These are phyloP conservation scores for Gaultheria prostrata DNA, from an alignment of 148 eudicot species.

Conservation along the genomic window DNA sequence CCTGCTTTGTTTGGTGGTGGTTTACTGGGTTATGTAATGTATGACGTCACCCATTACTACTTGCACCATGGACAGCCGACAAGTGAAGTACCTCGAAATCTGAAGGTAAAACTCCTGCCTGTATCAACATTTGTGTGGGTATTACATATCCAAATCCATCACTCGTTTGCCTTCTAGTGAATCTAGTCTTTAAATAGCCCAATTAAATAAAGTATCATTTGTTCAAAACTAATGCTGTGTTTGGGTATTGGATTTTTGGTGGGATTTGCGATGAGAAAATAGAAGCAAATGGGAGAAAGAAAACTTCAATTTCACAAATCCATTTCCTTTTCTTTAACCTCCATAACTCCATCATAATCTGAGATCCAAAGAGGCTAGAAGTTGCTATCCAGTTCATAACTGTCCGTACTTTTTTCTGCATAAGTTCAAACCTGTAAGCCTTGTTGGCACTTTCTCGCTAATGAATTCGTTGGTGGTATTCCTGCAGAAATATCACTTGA, in stretches of 20 bases:
- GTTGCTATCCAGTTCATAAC: background rate
- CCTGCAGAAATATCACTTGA: slow-evolving; percentile 79
- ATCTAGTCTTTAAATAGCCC: background rate
- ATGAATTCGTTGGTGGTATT: background rate
- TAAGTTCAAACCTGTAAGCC: background rate
- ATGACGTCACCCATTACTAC: slow-evolving; percentile 92
- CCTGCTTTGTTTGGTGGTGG: slow-evolving; percentile 90
- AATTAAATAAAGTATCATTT: background rate
- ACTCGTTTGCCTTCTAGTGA: background rate
- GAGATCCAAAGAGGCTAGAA: background rate
- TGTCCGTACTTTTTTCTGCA: background rate
- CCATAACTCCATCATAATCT: background rate
- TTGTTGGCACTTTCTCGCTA: background rate
- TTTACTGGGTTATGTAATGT: slow-evolving; percentile 82
- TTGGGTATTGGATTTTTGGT: background rate
- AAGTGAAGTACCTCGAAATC: slow-evolving; percentile 46
- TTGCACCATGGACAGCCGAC: slow-evolving; percentile 93
- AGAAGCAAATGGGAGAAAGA: background rate
- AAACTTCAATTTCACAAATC: background rate
- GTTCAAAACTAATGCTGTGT: background rate
- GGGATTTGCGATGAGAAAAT: background rate
- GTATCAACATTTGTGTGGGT: background rate
- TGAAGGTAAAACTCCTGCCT: slow-evolving; percentile 55
- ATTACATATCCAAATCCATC: background rate
- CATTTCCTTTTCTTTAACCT: slow-evolving; percentile 5